Evolutionary conservation across 306 rosid genomes (phyloP).

Genomic region (Adenanthera pavonina): DNA sequence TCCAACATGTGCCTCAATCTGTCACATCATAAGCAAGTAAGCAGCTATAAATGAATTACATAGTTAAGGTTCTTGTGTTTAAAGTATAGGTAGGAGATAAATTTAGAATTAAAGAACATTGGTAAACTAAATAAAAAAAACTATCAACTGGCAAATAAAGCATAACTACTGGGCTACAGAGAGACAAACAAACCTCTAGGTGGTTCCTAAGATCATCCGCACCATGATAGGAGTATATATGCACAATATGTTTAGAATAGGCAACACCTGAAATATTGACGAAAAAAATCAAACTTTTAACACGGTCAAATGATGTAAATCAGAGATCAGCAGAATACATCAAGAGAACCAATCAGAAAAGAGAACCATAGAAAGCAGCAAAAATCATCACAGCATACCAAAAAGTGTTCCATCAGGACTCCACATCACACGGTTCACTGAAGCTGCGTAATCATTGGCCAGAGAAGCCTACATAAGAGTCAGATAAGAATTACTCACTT

Average conservation of each 20-base stretch:
- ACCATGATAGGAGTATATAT: slow-evolving; percentile 87
- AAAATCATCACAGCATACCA: slow-evolving; percentile 58
- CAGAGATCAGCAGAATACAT: slow-evolving; percentile 20
- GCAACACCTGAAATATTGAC: slow-evolving; percentile 84
- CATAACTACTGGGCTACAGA: slow-evolving; percentile 29
- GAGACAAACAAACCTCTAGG: slow-evolving; percentile 78
- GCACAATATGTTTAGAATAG: slow-evolving; percentile 94
- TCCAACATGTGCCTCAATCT: slow-evolving; percentile 98
- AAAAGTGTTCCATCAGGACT: slow-evolving; percentile 92
- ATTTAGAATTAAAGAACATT: slow-evolving; percentile 5
- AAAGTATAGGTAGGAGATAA: slow-evolving; percentile 19
- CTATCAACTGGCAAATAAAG: slow-evolving; percentile 15
- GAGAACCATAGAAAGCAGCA: slow-evolving; percentile 15
- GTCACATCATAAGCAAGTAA: slow-evolving; percentile 39
- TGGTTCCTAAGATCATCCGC: slow-evolving; percentile 88
- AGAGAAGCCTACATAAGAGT: slow-evolving; percentile 71
- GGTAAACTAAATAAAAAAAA: not conserved
- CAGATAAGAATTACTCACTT: slow-evolving; percentile 37
- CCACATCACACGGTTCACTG: slow-evolving; percentile 94
- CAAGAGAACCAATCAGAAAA: slow-evolving; percentile 7
- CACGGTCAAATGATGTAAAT: not conserved
- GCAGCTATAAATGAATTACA: slow-evolving; percentile 31
- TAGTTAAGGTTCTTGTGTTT: not conserved
- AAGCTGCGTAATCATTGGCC: slow-evolving; percentile 74
- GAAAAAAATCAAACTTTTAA: slow-evolving; percentile 35